Evolutionary conservation across 495 filamentous ascomycete genomes (phyloP), one percentile per base, ranked within the genome.

Genomic region (Aspergillus nanangensis): DNA sequence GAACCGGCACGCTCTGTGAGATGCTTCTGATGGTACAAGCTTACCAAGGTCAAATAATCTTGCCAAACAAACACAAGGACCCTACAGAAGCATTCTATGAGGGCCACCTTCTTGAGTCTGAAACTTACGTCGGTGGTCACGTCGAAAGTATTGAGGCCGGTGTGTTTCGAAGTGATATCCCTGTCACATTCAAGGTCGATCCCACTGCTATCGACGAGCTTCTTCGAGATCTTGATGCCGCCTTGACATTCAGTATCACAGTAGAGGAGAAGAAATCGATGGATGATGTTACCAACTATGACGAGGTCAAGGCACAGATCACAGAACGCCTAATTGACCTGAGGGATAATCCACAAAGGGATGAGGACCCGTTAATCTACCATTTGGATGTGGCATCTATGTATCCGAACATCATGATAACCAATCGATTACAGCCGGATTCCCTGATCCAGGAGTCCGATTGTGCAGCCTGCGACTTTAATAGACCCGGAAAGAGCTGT

Each of bases 341-440:
- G 24, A 95, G 88, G 62, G 71, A 80, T 29, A 89, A 84, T 1
- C 91, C 93, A 1, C 86, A 87, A 48, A 74, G 93, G 41, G 77
- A 74, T 47, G 93, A 99, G 60, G 75, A 82, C 20, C 93, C 93
- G 1, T 83, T 88, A 25, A 99, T 99, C 43, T 99, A 99, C 65
- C 93, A 99, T 74, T 74, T 99, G 61, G 93, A 99, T 55, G 93
- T 99, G 37, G 93, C 93, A 13, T 95, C 93, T 41, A 99, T 99
- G 93, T 99, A 99, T 63, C 93, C 93, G 14, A 99, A 99, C 61
- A 99, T 99, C 66, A 99, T 99, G 94, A 97, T 93, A 3, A 99
- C 94, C 8, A 99, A 99, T 58, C 88, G 93, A 56, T 67, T 99
- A 23, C 93, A 99, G 45, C 93, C 93, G 1, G 93, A 99, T 62